Conservation (phyloP, 176 grass and related monocot genomes). For the barley (Hordeum vulgare) region MorexV3_pseudomolecules_assembly NC_058520.1:109122290-109122789, state of each 20-base stretch:
- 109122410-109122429: slow-evolving; percentile 44
- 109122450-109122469: slow-evolving; percentile 56
- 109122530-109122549: slow-evolving; percentile 48
- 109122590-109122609: not conserved
- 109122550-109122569: slow-evolving; percentile 6
- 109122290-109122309: slow-evolving; percentile 33
- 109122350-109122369: slow-evolving; percentile 57
- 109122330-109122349: slow-evolving; percentile 62
- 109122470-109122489: slow-evolving; percentile 61
- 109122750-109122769: slow-evolving; percentile 96
- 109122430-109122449: slow-evolving; percentile 52
- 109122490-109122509: slow-evolving; percentile 27
- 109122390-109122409: slow-evolving; percentile 67
- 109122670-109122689: slow-evolving; percentile 35
- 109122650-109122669: slow-evolving; percentile 56
- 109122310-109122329: slow-evolving; percentile 26
- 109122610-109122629: slow-evolving; percentile 35
- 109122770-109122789: slow-evolving; percentile 44
- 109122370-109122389: slow-evolving; percentile 39
- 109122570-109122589: slow-evolving; percentile 9
- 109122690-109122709: slow-evolving; percentile 67
- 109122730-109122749: slow-evolving; percentile 74
- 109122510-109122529: slow-evolving; percentile 62
- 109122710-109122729: slow-evolving; percentile 98
- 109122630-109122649: slow-evolving; percentile 48